These are phyloP conservation scores for Ceratopteris richardii DNA, from an alignment of 75 land plant species.

Conservation along the genomic window DNA sequence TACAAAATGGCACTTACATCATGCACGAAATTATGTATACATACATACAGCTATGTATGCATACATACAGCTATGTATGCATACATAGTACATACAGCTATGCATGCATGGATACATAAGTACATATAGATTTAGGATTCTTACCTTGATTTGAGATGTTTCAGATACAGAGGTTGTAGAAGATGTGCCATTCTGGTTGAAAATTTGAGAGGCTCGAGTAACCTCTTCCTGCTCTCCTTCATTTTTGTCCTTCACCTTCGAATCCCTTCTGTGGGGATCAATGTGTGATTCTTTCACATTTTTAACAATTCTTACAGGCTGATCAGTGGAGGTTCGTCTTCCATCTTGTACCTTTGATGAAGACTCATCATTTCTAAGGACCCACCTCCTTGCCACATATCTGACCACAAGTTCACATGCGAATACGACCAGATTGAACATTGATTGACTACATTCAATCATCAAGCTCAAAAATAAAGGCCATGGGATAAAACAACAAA, in stretches of 20 bases:
- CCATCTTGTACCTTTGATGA: slow-evolving; percentile 10
- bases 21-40: too few relatives aligned
- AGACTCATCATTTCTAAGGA: slow-evolving; percentile 18
- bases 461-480: too few relatives aligned
- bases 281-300: slow-evolving; percentile 10
- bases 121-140: too few relatives aligned
- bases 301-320: slow-evolving; percentile 7
- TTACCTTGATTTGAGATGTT: not conserved
- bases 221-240: not conserved
- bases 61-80: too few relatives aligned
- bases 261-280: not conserved
- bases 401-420: slow-evolving; percentile 18
- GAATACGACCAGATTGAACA: not conserved
- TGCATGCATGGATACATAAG: too few relatives aligned
- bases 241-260: slow-evolving; percentile 1
- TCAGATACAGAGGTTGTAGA: not conserved
- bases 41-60: too few relatives aligned
- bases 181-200: not conserved
- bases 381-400: slow-evolving; percentile 75
- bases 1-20: too few relatives aligned
- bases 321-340: slow-evolving; percentile 12
- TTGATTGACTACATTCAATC: not conserved
- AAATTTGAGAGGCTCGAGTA: not conserved
- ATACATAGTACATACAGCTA: too few relatives aligned
- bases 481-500: slow-evolving; percentile 19